These are phyloP conservation scores for Alternaria arbusti DNA, from an alignment of 2,329 filamentous ascomycete species.

Conservation along the genomic window DNA sequence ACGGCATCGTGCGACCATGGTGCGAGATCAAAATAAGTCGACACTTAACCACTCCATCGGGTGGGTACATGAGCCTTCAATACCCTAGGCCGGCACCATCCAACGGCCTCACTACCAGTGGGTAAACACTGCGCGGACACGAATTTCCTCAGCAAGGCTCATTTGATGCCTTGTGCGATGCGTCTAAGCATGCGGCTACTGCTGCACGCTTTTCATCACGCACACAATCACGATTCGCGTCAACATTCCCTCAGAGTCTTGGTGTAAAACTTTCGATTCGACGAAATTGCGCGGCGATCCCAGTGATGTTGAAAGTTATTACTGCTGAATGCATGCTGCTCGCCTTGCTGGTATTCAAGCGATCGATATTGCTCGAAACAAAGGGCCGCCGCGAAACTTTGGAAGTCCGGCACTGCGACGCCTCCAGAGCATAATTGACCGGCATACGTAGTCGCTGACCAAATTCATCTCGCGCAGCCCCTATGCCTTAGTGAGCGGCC, in stretches of 20 bases:
- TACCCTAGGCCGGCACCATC: constrained; percentile 1
- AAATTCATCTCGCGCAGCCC: background rate
- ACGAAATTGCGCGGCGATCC: background rate
- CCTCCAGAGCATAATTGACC: background rate
- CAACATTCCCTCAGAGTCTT: background rate
- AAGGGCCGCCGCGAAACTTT: background rate
- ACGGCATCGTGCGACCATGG: constrained; percentile 1
- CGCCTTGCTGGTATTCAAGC: background rate
- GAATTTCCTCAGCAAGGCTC: background rate
- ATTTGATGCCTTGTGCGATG: background rate
- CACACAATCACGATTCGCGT: background rate
- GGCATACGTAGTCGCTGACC: background rate
- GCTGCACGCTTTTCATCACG: background rate
- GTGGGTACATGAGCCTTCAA: background rate
- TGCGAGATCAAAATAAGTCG: background rate
- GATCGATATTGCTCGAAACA: background rate
- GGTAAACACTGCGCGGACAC: background rate
- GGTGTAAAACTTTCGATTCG: background rate
- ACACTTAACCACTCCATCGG: background rate
- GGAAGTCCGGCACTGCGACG: background rate
- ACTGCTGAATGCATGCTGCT: background rate
- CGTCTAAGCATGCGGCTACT: background rate
- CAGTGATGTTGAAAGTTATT: background rate
- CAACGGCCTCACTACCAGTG: background rate
- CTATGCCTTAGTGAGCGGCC: background rate